Conservation (phyloP, 352 stramenopile species). For the Phytophthora nicotianae region DNA sequence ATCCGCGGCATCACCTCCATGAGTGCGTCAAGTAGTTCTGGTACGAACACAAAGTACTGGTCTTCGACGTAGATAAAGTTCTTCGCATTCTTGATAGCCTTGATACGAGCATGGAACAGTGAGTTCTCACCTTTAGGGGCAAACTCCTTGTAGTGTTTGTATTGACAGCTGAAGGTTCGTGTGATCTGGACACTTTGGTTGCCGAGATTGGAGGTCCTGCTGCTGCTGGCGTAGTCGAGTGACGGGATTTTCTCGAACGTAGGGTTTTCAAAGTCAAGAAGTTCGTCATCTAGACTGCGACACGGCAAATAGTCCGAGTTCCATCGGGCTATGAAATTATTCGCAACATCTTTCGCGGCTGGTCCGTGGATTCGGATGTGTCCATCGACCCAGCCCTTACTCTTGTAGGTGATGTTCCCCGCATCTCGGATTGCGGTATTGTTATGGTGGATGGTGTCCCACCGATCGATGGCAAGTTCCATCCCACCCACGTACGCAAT, state of each 20-base stretch:
- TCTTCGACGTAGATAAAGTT: slow-evolving; percentile 32
- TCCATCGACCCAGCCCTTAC: slow-evolving; percentile 55
- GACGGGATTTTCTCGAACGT: slow-evolving; percentile 41
- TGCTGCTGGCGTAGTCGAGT: slow-evolving; percentile 27
- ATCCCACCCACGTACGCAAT: slow-evolving; percentile 56
- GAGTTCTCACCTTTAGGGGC: slow-evolving; percentile 52
- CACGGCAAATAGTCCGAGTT: slow-evolving; percentile 40
- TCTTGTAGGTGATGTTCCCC: slow-evolving; percentile 24
- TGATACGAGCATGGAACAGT: slow-evolving; percentile 43
- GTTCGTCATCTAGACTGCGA: background rate
- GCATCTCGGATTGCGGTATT: slow-evolving; percentile 35
- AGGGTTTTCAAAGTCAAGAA: slow-evolving; percentile 49
- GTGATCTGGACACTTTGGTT: slow-evolving; percentile 1
- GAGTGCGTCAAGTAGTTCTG: slow-evolving; percentile 3
- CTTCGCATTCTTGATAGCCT: slow-evolving; percentile 49
- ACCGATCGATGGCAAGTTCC: slow-evolving; percentile 55
- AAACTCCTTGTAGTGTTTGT: slow-evolving; percentile 51
- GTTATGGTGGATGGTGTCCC: slow-evolving; percentile 64
- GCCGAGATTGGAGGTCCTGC: background rate
- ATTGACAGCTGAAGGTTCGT: slow-evolving; percentile 42
- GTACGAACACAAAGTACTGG: slow-evolving; percentile 38
- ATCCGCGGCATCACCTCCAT: slow-evolving; percentile 4
- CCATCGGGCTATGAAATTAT: slow-evolving; percentile 60
- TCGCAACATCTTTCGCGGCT: slow-evolving; percentile 47
- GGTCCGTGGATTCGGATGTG: slow-evolving; percentile 50